Evolutionary conservation across 2,329 filamentous ascomycete species (phyloP).

Genomic region (Rutstroemia sp.): DNA sequence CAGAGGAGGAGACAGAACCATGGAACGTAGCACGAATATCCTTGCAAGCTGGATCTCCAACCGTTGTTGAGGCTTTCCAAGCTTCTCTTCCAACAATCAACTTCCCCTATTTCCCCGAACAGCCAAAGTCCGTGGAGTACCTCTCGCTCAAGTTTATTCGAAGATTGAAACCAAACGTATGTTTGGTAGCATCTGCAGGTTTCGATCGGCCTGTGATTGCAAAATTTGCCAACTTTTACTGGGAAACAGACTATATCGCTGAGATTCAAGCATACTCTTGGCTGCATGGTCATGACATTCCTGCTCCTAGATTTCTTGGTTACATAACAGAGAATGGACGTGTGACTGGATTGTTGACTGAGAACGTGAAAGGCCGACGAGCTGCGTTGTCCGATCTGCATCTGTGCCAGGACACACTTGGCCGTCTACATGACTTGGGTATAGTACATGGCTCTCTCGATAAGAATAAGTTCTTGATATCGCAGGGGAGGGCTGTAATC

Average conservation of each 20-base stretch:
- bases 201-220: slow-evolving; percentile 16
- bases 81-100: slow-evolving; percentile 28
- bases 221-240: slow-evolving; percentile 17
- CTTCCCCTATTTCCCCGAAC: slow-evolving; percentile 29
- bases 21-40: slow-evolving; percentile 35
- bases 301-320: slow-evolving; percentile 27
- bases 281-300: slow-evolving; percentile 19
- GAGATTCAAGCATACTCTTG: slow-evolving; percentile 19
- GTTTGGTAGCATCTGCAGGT: slow-evolving; percentile 11
- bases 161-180: slow-evolving; percentile 13
- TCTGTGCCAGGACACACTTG: slow-evolving; percentile 24
- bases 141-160: slow-evolving; percentile 27
- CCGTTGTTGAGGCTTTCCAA: slow-evolving; percentile 25
- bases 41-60: slow-evolving; percentile 17
- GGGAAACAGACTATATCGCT: slow-evolving; percentile 9
- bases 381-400: slow-evolving; percentile 27
- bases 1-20: slow-evolving; percentile 23
- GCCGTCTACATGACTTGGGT: slow-evolving; percentile 30
- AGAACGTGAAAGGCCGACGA: slow-evolving; percentile 24
- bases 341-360: slow-evolving; percentile 30
- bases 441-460: slow-evolving; percentile 34
- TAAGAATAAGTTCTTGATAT: slow-evolving; percentile 33
- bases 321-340: slow-evolving; percentile 28
- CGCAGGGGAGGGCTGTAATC: slow-evolving; percentile 24
- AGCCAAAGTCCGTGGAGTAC: slow-evolving; percentile 27